phyloP scores from a whole-genome alignment of 2,329 filamentous ascomycete genomes.

The Penicillium sp. region DNA sequence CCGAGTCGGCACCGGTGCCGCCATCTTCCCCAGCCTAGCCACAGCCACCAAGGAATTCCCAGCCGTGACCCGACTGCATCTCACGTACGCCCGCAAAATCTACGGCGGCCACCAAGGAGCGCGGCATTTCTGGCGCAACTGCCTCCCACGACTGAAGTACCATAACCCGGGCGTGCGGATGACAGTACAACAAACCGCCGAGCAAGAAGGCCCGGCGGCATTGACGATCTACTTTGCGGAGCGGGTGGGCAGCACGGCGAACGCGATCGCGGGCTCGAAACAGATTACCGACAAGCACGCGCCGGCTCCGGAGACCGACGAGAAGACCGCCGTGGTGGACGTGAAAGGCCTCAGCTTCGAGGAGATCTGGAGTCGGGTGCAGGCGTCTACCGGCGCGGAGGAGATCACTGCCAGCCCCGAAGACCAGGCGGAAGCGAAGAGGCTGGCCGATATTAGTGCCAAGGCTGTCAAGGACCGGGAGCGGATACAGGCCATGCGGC shows the following conservation, averaged over 20 bases:
- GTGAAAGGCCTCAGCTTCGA: conserved; percentile 39
- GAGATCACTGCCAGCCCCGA: conserved; percentile 33
- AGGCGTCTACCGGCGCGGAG: conserved; percentile 41
- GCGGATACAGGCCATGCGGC: conserved; percentile 39
- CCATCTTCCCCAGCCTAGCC: conserved; percentile 61
- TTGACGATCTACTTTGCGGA: conserved; percentile 46
- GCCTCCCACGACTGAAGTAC: conserved; percentile 84
- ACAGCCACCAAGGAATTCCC: conserved; percentile 35
- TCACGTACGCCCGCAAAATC: conserved; percentile 46
- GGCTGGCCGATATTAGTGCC: conserved; percentile 35
- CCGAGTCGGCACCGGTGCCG: conserved; percentile 77
- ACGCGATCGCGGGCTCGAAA: conserved; percentile 22
- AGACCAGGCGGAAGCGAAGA: conserved; percentile 38
- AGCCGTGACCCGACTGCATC: conserved; percentile 43
- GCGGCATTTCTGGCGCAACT: conserved; percentile 85
- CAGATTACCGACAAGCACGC: conserved; percentile 35
- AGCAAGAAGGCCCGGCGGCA: conserved; percentile 46
- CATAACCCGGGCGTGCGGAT: conserved; percentile 86
- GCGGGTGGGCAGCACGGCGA: conserved; percentile 28
- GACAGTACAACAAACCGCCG: conserved; percentile 67
- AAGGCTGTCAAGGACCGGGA: conserved; percentile 41
- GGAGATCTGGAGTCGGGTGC: conserved; percentile 46
- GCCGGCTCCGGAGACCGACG: conserved; percentile 29
- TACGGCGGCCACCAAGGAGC: conserved; percentile 40
- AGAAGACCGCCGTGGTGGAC: conserved; percentile 38